Evolutionary conservation across 2,329 filamentous ascomycete species (phyloP).

Genomic region (Pseudocercospora crystallina): DNA sequence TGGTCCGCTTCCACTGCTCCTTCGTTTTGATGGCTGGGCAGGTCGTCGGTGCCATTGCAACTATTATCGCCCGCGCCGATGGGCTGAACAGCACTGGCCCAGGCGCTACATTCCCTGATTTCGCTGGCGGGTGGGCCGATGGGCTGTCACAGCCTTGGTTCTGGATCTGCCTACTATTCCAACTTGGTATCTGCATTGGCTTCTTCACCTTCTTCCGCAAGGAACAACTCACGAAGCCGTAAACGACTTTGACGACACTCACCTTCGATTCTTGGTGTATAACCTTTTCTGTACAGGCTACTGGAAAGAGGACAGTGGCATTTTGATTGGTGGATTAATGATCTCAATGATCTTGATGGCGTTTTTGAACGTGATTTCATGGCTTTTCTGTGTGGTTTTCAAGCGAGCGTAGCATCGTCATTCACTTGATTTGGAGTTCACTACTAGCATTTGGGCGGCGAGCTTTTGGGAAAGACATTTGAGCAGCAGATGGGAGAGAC

Average conservation of each 20-base stretch:
- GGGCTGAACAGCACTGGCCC: conserved; percentile 63
- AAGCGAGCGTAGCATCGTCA: conserved; percentile 13
- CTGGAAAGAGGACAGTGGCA: conserved; percentile 8
- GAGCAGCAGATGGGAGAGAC: too few relatives aligned
- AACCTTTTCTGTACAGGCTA: conserved; percentile 17
- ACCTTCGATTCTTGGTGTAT: conserved; percentile 14
- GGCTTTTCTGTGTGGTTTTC: not conserved
- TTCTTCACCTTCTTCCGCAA: conserved; percentile 59
- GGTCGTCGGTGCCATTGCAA: conserved; percentile 61
- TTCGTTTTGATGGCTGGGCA: conserved; percentile 63
- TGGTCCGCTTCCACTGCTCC: conserved; percentile 60
- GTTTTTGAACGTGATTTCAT: conserved; percentile 11
- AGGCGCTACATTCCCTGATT: conserved; percentile 62
- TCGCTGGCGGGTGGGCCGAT: conserved; percentile 49
- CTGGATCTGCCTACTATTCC: conserved; percentile 60
- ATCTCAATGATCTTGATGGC: conserved; percentile 20
- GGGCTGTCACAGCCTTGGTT: conserved; percentile 57
- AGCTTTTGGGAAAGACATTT: too few relatives aligned
- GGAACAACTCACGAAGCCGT: conserved; percentile 58
- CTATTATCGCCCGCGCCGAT: conserved; percentile 61
- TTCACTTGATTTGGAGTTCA: not conserved
- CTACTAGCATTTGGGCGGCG: not conserved
- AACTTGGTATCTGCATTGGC: conserved; percentile 59
- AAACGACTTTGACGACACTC: conserved; percentile 9
- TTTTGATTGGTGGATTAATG: conserved; percentile 7